Percentiles rank a stretch among this genome's conserved stretches.
These are phyloP conservation scores for Dalbergia oliveri DNA, from an alignment of 306 rosid species.

Conservation along the genomic window DNA sequence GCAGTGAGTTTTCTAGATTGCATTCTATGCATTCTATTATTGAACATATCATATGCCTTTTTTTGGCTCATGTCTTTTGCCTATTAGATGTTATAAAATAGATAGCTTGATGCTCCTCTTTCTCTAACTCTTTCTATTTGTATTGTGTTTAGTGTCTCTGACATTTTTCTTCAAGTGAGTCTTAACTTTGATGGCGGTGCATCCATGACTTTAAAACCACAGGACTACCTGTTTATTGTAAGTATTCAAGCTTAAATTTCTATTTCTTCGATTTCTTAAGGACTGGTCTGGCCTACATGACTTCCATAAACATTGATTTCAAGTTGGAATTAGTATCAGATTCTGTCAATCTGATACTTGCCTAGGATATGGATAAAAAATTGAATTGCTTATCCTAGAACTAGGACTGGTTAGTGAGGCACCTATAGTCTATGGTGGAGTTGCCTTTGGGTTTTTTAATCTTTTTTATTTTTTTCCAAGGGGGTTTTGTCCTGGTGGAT, in stretches of 20 bases:
- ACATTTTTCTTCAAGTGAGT: slow-evolving; percentile 87
- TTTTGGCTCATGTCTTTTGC: slow-evolving; percentile 20
- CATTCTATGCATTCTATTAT: neutral
- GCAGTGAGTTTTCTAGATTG: too few species aligned
- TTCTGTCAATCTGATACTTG: slow-evolving; percentile 23
- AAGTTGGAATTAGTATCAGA: slow-evolving; percentile 28
- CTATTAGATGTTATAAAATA: slow-evolving; percentile 4
- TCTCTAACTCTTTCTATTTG: slow-evolving; percentile 33
- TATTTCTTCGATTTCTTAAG: slow-evolving; percentile 6
- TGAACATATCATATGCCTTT: slow-evolving; percentile 35
- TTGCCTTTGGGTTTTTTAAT: too few species aligned
- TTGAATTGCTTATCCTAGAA: too few species aligned
- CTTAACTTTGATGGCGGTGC: slow-evolving; percentile 90
- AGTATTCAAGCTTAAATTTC: slow-evolving; percentile 52
- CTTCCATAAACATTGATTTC: slow-evolving; percentile 24
- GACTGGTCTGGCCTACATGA: slow-evolving; percentile 13
- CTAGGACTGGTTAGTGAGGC: too few species aligned
- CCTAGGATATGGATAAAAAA: neutral
- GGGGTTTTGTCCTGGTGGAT: too few species aligned
- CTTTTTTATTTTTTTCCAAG: too few species aligned
- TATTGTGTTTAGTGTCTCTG: slow-evolving; percentile 60
- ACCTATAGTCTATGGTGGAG: too few species aligned
- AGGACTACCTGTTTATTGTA: slow-evolving; percentile 89
- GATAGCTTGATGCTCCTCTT: slow-evolving; percentile 37
- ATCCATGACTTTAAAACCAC: slow-evolving; percentile 76